Evolutionary conservation across 306 rosid genomes (phyloP).

Genomic region (Begonia masoniana): DNA sequence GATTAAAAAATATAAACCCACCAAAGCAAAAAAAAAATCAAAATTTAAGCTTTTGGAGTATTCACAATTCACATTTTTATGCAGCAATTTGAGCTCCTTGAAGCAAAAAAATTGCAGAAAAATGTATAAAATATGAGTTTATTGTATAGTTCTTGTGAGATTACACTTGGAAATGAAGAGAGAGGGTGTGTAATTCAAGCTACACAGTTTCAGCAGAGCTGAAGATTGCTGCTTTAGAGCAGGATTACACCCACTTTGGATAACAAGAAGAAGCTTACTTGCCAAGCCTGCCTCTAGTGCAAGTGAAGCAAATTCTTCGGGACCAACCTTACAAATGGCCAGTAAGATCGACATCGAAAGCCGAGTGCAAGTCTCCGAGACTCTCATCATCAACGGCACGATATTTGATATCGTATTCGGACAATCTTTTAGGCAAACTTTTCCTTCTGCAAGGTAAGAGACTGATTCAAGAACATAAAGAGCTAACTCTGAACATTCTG

Average conservation of each 20-base stretch:
- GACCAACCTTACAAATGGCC: conserved; percentile 43
- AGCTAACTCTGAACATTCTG: conserved; percentile 31
- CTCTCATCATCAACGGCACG: conserved; percentile 41
- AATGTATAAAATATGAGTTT: conserved; percentile 7
- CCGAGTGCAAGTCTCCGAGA: conserved; percentile 40
- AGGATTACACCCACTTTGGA: conserved; percentile 44
- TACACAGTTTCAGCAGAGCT: conserved; percentile 40
- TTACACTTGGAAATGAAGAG: conserved; percentile 46
- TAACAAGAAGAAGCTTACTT: conserved; percentile 34
- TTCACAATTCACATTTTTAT: not conserved
- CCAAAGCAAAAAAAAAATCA: too few species aligned
- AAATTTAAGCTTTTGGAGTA: not conserved
- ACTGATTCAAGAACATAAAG: conserved; percentile 25
- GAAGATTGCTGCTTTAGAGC: conserved; percentile 33
- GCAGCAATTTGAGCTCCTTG: conserved; percentile 1
- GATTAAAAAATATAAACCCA: too few species aligned
- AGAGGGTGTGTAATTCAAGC: conserved; percentile 33
- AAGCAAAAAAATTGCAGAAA: not conserved
- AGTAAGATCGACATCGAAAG: conserved; percentile 37
- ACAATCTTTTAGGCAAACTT: conserved; percentile 33
- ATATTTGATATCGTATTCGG: conserved; percentile 27
- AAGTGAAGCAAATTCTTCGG: conserved; percentile 36
- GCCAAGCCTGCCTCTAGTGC: conserved; percentile 61
- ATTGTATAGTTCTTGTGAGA: conserved; percentile 48
- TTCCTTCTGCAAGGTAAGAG: conserved; percentile 36